Evolutionary conservation across 495 filamentous ascomycete genomes (phyloP), one percentile per base, ranked within the genome.

Genomic region (Hamigera avellanea): DNA sequence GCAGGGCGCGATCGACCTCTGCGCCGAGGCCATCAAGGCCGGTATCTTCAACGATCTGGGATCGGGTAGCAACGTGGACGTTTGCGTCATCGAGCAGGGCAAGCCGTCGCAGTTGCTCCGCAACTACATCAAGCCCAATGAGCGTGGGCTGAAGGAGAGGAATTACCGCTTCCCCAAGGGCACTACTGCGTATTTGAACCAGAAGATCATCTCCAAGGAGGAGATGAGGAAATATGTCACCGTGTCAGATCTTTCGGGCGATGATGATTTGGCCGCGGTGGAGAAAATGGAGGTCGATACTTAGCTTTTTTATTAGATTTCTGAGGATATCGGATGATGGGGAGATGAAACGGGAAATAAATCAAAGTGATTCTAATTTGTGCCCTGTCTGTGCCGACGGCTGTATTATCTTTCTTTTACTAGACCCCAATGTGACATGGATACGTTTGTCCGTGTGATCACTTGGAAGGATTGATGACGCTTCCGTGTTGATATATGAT

Each of bases 21-120:
- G 81, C 53, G 69, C 77, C 9, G 75, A 95, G 45, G 93, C 93
- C 9, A 96, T 99, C 50, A 76, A 86, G 65, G 80, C 93, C 8
- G 93, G 93, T 76, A 95, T 99, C 60, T 99, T 91, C 73, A 99
- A 99, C 66, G 93, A 99, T 66, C 61, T 99, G 57, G 93, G 93
- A 3, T 93, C 85, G 9, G 93, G 93, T 43, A 89, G 82, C 52
- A 99, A 99, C 57, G 93, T 99, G 31, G 93, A 99, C 56, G 80
- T 99, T 31, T 88, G 86, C 43, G 75, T 99, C 42, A 95, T 99
- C 48, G 91, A 87, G 38, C 66, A 73, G 46, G 86, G 95, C 44
- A 93, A 94, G 78, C 63, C 65, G 3, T 89, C 93, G 17, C 83
- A 83, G 44, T 59, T 99, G 59, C 69, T 87, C 69, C 75, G 91